Percentiles rank a stretch among this genome's conserved stretches.
phyloP scores from a whole-genome alignment of 495 filamentous ascomycete species.

The Xylaria venustula region DNA sequence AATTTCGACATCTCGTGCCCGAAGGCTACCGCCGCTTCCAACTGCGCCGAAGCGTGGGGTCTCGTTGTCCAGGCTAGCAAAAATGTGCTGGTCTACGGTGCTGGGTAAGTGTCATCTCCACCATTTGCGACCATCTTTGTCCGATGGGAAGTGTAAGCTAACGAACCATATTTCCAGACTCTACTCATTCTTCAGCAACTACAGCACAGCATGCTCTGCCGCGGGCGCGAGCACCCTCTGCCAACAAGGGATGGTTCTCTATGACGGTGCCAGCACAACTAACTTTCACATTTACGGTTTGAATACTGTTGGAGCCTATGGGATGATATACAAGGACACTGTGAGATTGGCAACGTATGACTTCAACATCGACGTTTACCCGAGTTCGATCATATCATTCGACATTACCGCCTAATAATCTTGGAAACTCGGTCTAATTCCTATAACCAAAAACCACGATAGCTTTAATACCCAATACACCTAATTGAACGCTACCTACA shows the following conservation, averaged over 20 bases:
- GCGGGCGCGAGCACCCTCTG: conserved; percentile 50
- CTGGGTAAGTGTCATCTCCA: conserved; percentile 42
- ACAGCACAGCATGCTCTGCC: conserved; percentile 36
- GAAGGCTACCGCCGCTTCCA: conserved; percentile 15
- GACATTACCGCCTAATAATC: conserved; percentile 4
- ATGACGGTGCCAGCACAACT: conserved; percentile 47
- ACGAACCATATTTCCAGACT: conserved; percentile 32
- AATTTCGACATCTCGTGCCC: conserved; percentile 51
- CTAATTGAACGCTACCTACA: neutral
- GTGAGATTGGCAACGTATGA: conserved; percentile 45
- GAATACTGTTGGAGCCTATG: conserved; percentile 48
- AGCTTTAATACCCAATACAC: neutral
- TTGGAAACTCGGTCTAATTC: neutral
- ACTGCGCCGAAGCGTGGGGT: conserved; percentile 54
- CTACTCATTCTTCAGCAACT: conserved; percentile 60
- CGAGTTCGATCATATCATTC: conserved; percentile 54
- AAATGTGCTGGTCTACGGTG: conserved; percentile 62
- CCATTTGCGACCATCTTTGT: too few species aligned
- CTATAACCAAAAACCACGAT: neutral
- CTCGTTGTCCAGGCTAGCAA: conserved; percentile 51
- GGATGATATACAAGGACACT: conserved; percentile 49
- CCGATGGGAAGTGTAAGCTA: neutral
- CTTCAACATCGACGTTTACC: conserved; percentile 57
- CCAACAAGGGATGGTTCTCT: conserved; percentile 59
- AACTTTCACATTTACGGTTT: conserved; percentile 48